Percentiles rank a stretch among this genome's conserved stretches.
These are phyloP conservation scores for Pleurotus cornucopiae DNA, from an alignment of 768 basidiomycete species.

Conservation along the genomic window DNA sequence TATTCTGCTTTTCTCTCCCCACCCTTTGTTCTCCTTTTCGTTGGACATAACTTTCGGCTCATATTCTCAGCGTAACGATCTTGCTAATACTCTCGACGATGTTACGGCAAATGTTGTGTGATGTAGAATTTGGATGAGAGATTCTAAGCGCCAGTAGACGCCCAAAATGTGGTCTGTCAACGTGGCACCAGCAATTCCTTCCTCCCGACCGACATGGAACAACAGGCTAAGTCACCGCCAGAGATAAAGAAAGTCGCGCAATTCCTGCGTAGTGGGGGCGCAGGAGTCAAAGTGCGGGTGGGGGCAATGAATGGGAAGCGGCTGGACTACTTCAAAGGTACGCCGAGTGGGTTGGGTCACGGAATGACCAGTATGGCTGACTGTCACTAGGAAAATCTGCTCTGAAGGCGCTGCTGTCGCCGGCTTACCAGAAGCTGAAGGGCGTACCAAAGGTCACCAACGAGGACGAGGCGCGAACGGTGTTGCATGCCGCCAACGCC, in stretches of 20 bases:
- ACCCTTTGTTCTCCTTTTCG: too few species aligned
- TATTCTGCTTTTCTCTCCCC: too few species aligned
- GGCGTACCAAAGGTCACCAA: conserved; percentile 68
- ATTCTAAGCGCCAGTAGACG: too few species aligned
- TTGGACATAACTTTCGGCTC: too few species aligned
- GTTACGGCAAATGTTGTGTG: too few species aligned
- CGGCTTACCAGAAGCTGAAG: conserved; percentile 85
- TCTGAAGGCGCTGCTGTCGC: conserved; percentile 85
- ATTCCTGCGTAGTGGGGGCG: conserved; percentile 80
- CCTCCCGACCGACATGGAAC: conserved; percentile 42
- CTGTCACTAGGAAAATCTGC: conserved; percentile 76
- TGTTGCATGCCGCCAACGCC: conserved; percentile 70
- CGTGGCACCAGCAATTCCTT: too few species aligned
- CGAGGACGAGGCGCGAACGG: conserved; percentile 69
- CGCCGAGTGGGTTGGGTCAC: conserved; percentile 14
- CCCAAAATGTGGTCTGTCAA: too few species aligned
- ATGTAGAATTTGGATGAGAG: too few species aligned
- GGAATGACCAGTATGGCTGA: neutral
- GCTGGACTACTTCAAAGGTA: conserved; percentile 97
- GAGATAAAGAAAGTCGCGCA: conserved; percentile 80
- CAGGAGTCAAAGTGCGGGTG: conserved; percentile 84
- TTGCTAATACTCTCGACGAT: too few species aligned
- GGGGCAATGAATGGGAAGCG: conserved; percentile 94
- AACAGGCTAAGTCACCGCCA: conserved; percentile 75
- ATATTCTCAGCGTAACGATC: too few species aligned